Evolutionary conservation across 345 rosid genomes (phyloP).

Genomic region (Nephelium lappaceum): DNA sequence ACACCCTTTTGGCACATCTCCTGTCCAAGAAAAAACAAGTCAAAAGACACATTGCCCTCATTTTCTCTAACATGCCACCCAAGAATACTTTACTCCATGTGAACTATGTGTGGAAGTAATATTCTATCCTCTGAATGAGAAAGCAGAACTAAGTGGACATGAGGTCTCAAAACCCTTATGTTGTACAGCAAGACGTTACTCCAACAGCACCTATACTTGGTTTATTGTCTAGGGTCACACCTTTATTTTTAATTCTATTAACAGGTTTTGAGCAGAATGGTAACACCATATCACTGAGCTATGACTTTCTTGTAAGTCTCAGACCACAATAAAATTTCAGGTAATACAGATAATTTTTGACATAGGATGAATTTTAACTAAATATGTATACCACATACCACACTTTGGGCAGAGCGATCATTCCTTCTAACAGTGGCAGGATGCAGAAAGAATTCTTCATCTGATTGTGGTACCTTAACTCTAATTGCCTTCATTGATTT

Average conservation of each 20-base stretch:
- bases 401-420: conserved; percentile 90
- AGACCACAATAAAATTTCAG: background rate
- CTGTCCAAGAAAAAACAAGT: too few species aligned
- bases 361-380: background rate
- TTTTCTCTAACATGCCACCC: background rate
- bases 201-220: background rate
- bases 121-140: background rate
- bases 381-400: conserved; percentile 52
- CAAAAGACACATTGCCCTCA: background rate
- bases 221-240: background rate
- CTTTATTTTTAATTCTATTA: background rate
- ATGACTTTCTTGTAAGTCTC: background rate
- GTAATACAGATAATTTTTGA: background rate
- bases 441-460: conserved; percentile 85
- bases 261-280: background rate
- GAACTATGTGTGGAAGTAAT: background rate
- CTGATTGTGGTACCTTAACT: conserved; percentile 91
- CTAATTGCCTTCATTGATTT: conserved; percentile 72
- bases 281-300: background rate
- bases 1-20: background rate
- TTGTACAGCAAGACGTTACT: background rate
- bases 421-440: conserved; percentile 96
- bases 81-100: background rate
- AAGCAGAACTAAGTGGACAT: conserved; percentile 1
- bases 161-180: background rate